phyloP scores from a whole-genome alignment of 306 rosid genomes.

The Cucurbita maxima region DNA sequence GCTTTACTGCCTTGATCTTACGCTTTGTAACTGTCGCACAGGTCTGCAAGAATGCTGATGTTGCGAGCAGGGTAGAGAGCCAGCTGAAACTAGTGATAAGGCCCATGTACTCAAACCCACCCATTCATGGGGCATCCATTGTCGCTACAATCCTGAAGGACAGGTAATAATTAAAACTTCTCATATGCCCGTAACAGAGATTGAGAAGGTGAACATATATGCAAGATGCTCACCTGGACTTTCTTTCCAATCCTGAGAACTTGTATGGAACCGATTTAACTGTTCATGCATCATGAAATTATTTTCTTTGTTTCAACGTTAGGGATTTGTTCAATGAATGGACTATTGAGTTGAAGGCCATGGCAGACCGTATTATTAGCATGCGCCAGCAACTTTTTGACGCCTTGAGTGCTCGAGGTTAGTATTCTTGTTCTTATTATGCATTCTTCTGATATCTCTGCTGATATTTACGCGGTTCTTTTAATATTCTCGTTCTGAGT shows the following conservation, averaged over 20 bases:
- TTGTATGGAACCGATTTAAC: background rate
- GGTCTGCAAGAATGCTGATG: conserved; percentile 77
- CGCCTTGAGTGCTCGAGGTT: conserved; percentile 66
- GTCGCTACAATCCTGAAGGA: conserved; percentile 87
- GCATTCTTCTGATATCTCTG: background rate
- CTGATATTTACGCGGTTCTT: background rate
- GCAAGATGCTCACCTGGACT: background rate
- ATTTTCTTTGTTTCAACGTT: background rate
- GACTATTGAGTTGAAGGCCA: conserved; percentile 91
- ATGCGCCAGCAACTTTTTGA: conserved; percentile 91
- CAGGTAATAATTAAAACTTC: conserved; percentile 29
- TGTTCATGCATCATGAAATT: background rate
- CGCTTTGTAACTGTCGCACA: conserved; percentile 7
- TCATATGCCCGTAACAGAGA: background rate
- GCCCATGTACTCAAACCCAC: conserved; percentile 97
- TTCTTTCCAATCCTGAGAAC: background rate
- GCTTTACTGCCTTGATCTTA: background rate
- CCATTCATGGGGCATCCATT: conserved; percentile 97
- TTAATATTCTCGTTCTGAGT: background rate
- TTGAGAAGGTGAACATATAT: background rate
- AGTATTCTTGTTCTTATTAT: background rate
- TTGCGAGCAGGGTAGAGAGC: conserved; percentile 83
- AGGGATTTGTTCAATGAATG: conserved; percentile 77
- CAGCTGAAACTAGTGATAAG: conserved; percentile 93
- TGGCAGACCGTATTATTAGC: conserved; percentile 94